Evolutionary conservation across 495 filamentous ascomycete genomes (phyloP).

Genomic region (Daldinia loculata): DNA sequence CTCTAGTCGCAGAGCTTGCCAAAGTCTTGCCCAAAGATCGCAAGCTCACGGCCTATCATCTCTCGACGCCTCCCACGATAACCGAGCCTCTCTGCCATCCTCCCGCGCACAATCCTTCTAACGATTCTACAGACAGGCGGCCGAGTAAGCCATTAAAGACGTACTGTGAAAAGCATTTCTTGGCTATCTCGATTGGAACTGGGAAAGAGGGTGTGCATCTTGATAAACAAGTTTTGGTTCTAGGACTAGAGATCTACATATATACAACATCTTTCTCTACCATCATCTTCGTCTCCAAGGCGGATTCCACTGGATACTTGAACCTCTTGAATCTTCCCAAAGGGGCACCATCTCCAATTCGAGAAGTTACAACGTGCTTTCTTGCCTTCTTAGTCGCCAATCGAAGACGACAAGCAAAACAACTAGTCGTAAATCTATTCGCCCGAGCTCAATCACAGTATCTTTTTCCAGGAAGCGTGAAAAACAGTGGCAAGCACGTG

Average conservation of each 20-base stretch:
- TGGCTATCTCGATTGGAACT: slow-evolving; percentile 71
- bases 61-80: slow-evolving; percentile 82
- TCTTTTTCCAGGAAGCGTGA: slow-evolving; percentile 88
- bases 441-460: slow-evolving; percentile 93
- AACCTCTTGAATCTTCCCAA: slow-evolving; percentile 67
- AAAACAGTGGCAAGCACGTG: slow-evolving; percentile 89
- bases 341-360: slow-evolving; percentile 74
- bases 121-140: slow-evolving; percentile 25
- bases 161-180: slow-evolving; percentile 88
- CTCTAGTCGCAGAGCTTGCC: slow-evolving; percentile 65
- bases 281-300: slow-evolving; percentile 94
- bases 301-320: slow-evolving; percentile 92
- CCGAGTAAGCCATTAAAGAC: slow-evolving; percentile 60
- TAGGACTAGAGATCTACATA: slow-evolving; percentile 69
- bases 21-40: slow-evolving; percentile 73
- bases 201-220: slow-evolving; percentile 6
- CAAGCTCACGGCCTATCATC: slow-evolving; percentile 80
- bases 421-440: slow-evolving; percentile 87
- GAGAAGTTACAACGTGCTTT: slow-evolving; percentile 76
- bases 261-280: slow-evolving; percentile 79
- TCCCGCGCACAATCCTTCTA: slow-evolving; percentile 71
- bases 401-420: slow-evolving; percentile 71
- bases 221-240: slow-evolving; percentile 49
- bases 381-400: slow-evolving; percentile 75
- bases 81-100: slow-evolving; percentile 81